A percentile compares a stretch with the other conserved stretches of the same genome.
Conservation (phyloP, 371 early-diverging fungal species). For the Mortierella sp. region DNA sequence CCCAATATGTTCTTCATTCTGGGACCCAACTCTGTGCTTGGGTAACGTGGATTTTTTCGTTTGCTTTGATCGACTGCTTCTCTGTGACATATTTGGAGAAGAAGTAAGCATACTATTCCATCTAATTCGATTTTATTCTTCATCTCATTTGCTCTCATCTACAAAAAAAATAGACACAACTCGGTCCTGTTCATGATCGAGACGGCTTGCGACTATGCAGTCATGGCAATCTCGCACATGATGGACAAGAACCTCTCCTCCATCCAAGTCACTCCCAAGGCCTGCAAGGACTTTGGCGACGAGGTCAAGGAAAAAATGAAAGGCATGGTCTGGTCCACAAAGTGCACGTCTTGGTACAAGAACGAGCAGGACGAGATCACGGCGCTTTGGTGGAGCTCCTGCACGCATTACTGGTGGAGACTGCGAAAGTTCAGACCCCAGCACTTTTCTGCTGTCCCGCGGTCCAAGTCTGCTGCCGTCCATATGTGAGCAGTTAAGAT, state of each 20-base stretch:
- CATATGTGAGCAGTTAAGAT: no score
- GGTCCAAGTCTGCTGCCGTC: not conserved
- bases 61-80: not conserved
- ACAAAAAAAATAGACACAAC: conserved; percentile 30
- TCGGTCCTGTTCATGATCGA: conserved; percentile 56
- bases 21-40: conserved; percentile 50
- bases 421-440: conserved; percentile 26
- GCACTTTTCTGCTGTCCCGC: conserved; percentile 5
- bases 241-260: conserved; percentile 39
- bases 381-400: conserved; percentile 50
- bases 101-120: not conserved
- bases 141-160: not conserved
- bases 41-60: not conserved
- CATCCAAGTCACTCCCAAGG: conserved; percentile 36
- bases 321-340: conserved; percentile 57
- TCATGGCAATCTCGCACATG: conserved; percentile 47
- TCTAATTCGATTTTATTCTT: not conserved
- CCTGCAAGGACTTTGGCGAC: conserved; percentile 32
- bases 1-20: conserved; percentile 62
- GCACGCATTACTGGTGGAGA: conserved; percentile 36
- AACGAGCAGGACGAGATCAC: conserved; percentile 53
- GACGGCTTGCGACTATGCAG: conserved; percentile 39
- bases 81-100: not conserved
- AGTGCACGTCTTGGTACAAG: conserved; percentile 63
- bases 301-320: conserved; percentile 49